Evolutionary conservation across 2,329 filamentous ascomycete species (phyloP).

Genomic region (Pseudocercospora pini-densiflorae): DNA sequence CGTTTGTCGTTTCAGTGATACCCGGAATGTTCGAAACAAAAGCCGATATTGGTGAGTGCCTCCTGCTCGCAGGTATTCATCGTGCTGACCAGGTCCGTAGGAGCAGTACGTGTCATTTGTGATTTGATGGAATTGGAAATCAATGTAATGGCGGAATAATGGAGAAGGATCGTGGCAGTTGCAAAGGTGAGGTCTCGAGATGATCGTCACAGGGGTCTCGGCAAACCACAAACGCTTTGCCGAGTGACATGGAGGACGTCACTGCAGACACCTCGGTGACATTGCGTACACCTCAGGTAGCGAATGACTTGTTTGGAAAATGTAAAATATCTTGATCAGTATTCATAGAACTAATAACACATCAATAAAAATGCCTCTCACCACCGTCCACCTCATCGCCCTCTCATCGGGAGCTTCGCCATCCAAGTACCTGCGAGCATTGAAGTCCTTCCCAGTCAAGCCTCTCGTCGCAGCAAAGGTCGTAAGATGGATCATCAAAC

Average conservation of each 20-base stretch:
- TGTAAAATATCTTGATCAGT: not conserved
- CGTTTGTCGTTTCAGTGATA: not conserved
- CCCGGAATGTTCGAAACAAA: not conserved
- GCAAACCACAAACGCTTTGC: not conserved
- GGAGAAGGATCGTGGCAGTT: not conserved
- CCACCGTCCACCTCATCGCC: constrained; percentile 53
- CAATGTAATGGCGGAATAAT: not conserved
- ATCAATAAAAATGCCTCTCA: constrained; percentile 51
- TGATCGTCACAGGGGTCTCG: not conserved
- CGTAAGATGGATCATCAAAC: constrained; percentile 57
- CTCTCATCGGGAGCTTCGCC: constrained; percentile 42
- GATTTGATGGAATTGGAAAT: not conserved
- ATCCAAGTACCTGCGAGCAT: constrained; percentile 46
- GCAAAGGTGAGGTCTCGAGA: not conserved
- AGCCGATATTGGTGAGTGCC: not conserved
- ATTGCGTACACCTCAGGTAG: not conserved
- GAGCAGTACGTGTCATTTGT: not conserved
- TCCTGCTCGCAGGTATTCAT: not conserved
- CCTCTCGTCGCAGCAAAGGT: constrained; percentile 51
- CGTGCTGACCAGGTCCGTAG: not conserved
- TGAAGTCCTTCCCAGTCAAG: constrained; percentile 40
- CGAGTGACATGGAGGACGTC: constrained; percentile 5
- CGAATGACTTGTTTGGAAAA: not conserved
- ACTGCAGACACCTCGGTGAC: not conserved
- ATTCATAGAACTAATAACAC: not conserved